Evolutionary conservation across 176 grass and related monocot genomes (phyloP), one percentile per base, ranked within the genome.

Genomic region (Tillandsia fasciculata): DNA sequence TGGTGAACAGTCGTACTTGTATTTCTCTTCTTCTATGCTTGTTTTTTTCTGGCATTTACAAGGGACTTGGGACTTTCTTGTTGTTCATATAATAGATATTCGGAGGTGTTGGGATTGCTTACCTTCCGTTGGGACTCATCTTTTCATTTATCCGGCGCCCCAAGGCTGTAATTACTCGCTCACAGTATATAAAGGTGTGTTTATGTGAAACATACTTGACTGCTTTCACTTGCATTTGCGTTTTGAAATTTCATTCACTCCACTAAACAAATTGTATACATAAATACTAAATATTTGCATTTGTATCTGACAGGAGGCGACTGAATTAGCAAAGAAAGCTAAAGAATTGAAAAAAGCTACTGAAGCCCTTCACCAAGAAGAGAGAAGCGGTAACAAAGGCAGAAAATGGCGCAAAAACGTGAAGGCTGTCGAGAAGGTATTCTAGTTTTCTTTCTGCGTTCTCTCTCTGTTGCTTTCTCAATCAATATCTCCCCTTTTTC

Each of bases 361-460:
- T 51, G 90, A 94, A 85, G 89, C 89, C 48, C 89, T 99, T 80
- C 95, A 86, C 67, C 95, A 90, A 84, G 95, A 99, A 73, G 95
- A 99, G 52, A 93, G 84, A 76, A 92, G 66, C 33, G 90, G 95
- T 27, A 87, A 48, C 15, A 99, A 94, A 57, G 95, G 89, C 71
- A 78, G 95, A 67, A 99, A 99, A 90, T 99, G 84, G 84, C 95
- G 90, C 74, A 99, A 99, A 86, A 99, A 99, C 4, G 87, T 99
- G 63, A 99, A 99, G 72, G 78, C 95, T 83, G 78, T 86, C 8
- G 90, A 88, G 65, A 99, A 94, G 87, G 95, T 87, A 50, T 48
- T 47, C 47, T 47, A 75, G 20, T 27, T 26, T 53, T 68, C 9
- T 59, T n/a, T 56, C 52, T 52, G 8, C n/a, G 20, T 48, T 63